Percentiles rank a stretch among this genome's conserved stretches.
These are phyloP conservation scores for Arthroderma sp. DNA, from an alignment of 2,329 filamentous ascomycete genomes.

Conservation along the genomic window DNA sequence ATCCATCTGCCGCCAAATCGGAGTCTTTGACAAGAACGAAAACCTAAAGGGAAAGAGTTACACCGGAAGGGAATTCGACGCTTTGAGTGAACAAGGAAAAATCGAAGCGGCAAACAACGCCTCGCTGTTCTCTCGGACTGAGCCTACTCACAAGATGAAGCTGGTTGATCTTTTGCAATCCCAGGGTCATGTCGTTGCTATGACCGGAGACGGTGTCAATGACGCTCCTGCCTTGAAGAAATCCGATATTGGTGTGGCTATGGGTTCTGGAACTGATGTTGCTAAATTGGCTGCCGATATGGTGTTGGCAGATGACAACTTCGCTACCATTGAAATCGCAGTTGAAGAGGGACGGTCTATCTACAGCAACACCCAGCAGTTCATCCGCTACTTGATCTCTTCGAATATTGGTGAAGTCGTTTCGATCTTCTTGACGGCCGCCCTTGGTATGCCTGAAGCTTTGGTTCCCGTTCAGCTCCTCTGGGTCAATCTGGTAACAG, in stretches of 20 bases:
- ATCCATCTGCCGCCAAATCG: conserved; percentile 94
- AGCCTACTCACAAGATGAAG: conserved; percentile 93
- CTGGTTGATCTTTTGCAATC: conserved; percentile 93
- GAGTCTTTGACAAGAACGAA: conserved; percentile 72
- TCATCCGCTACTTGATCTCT: conserved; percentile 97
- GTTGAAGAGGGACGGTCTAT: conserved; percentile 96
- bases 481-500: conserved; percentile 97
- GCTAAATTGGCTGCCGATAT: conserved; percentile 95
- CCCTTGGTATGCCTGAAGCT: conserved; percentile 92
- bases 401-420: conserved; percentile 99
- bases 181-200: conserved; percentile 86
- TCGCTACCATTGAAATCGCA: conserved; percentile 89
- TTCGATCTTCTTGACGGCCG: conserved; percentile 94
- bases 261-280: conserved; percentile 96
- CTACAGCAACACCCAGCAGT: conserved; percentile 99
- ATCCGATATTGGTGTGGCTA: conserved; percentile 95
- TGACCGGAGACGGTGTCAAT: conserved; percentile 98
- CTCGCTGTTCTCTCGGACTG: conserved; percentile 88
- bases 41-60: conserved; percentile 84
- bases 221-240: conserved; percentile 97
- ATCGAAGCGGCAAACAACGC: conserved; percentile 72
- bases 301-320: conserved; percentile 97
- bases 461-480: conserved; percentile 93
- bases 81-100: conserved; percentile 64
- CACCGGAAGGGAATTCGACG: conserved; percentile 90